Conservation (phyloP, 345 rosid species). For the Hibiscus tridactylites region DNA sequence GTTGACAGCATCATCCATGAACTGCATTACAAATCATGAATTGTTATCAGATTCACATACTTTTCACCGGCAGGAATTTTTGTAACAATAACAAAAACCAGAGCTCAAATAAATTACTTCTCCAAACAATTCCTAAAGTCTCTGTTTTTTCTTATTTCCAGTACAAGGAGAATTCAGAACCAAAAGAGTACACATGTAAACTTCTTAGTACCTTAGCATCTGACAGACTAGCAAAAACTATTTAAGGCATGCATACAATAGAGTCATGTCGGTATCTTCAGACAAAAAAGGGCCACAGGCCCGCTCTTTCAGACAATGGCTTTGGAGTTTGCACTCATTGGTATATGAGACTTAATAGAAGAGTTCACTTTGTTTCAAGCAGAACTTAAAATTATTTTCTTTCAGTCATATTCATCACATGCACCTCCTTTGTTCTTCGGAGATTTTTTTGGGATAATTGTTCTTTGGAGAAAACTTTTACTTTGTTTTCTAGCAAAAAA, state of each 20-base stretch:
- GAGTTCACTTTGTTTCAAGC: background rate
- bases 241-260: background rate
- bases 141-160: background rate
- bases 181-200: background rate
- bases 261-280: background rate
- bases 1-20: slow-evolving; percentile 77
- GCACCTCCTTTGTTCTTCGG: no score
- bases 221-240: background rate
- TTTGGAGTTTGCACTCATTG: background rate
- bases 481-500: background rate
- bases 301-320: background rate
- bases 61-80: background rate
- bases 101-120: background rate
- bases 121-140: background rate
- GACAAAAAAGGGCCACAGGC: background rate
- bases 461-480: background rate
- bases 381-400: background rate
- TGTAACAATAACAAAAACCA: background rate
- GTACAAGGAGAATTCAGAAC: background rate
- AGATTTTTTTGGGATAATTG: background rate
- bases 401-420: no score
- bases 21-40: slow-evolving; percentile 38
- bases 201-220: background rate
- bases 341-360: background rate
- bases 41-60: background rate